These are phyloP conservation scores for Aphanoascus verrucosus DNA, from an alignment of 2,329 filamentous ascomycete species.

Conservation along the genomic window DNA sequence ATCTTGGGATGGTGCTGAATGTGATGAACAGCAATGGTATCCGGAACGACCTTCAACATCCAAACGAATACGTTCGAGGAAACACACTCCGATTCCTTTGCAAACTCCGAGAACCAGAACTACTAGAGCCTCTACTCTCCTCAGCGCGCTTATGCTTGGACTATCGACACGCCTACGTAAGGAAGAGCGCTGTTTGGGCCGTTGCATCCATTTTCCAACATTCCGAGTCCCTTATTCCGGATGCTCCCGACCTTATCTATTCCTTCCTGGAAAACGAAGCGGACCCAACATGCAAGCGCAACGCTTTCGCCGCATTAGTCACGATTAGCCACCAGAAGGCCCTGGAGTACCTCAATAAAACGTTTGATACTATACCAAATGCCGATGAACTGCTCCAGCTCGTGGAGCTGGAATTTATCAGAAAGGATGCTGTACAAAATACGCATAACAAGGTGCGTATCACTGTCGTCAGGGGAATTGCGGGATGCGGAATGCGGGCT, in stretches of 20 bases:
- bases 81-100: conserved; percentile 97
- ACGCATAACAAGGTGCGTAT: conserved; percentile 72
- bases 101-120: conserved; percentile 89
- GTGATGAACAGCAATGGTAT: conserved; percentile 69
- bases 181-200: conserved; percentile 95
- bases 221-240: conserved; percentile 82
- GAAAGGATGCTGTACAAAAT: conserved; percentile 93
- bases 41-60: conserved; percentile 89
- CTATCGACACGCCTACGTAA: conserved; percentile 92
- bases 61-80: conserved; percentile 96
- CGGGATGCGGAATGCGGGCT: not conserved
- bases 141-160: conserved; percentile 87
- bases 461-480: conserved; percentile 1
- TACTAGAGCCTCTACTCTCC: conserved; percentile 90
- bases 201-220: conserved; percentile 86
- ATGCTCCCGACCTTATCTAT: conserved; percentile 84
- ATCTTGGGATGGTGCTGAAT: not conserved
- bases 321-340: conserved; percentile 91
- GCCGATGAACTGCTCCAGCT: conserved; percentile 88
- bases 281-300: conserved; percentile 93
- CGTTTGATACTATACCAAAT: conserved; percentile 89
- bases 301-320: conserved; percentile 84
- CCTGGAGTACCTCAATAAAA: conserved; percentile 71
- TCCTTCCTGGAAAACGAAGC: conserved; percentile 83
- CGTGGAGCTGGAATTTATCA: conserved; percentile 91